phyloP scores from a whole-genome alignment of 2,329 filamentous ascomycete species.

The Fusarium mexicanum region DNA sequence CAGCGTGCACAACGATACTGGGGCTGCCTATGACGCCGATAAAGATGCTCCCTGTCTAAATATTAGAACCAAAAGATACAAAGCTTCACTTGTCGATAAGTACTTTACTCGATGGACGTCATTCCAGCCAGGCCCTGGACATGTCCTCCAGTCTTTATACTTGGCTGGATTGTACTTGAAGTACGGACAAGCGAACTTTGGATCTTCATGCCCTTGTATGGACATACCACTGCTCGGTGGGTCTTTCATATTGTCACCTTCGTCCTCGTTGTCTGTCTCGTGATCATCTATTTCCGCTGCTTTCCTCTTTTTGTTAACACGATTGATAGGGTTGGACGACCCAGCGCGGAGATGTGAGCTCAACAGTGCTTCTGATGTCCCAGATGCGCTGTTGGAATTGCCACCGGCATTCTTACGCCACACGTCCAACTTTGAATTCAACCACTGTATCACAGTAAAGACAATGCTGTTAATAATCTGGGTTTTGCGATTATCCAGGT shows the following conservation, averaged over 20 bases:
- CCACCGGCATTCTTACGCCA: not conserved
- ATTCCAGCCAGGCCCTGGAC: not conserved
- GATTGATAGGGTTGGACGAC: rapidly evolving
- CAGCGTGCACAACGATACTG: not conserved
- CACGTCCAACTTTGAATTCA: not conserved
- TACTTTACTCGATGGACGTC: not conserved
- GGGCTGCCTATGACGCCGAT: not conserved
- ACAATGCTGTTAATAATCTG: not conserved
- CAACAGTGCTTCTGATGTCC: not conserved
- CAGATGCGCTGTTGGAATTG: not conserved
- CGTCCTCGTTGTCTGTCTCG: not conserved
- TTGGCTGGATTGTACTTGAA: not conserved
- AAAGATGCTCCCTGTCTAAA: not conserved
- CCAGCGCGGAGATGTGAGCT: rapidly evolving
- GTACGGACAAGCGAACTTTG: not conserved
- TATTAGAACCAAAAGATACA: not conserved
- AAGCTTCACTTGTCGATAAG: rapidly evolving
- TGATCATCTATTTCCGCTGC: rapidly evolving
- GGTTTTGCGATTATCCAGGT: rapidly evolving
- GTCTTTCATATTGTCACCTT: rapidly evolving
- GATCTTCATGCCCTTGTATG: rapidly evolving
- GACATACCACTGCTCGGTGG: rapidly evolving
- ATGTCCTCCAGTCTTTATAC: not conserved
- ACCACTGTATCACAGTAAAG: not conserved
- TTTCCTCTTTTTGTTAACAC: not conserved